A percentile compares a stretch with the other conserved stretches of the same genome.
These are phyloP conservation scores for Solanum hybrid DNA, from an alignment of 305 asterid species.

Conservation along the genomic window DNA sequence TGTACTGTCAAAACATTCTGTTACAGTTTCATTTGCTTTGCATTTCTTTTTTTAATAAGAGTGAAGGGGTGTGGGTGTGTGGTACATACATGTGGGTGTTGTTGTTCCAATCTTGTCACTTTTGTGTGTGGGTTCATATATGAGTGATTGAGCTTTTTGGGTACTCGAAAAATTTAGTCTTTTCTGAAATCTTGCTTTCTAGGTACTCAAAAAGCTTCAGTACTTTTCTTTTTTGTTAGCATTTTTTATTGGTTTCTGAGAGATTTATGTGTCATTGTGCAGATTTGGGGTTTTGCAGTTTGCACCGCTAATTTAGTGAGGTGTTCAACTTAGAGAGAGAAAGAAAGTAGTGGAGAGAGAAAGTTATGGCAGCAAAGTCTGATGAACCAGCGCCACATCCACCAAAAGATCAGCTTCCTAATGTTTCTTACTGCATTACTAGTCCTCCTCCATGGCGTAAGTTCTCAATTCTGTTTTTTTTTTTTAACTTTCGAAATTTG, in stretches of 20 bases:
- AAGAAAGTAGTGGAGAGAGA: conserved; percentile 3
- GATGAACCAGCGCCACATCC: conserved; percentile 77
- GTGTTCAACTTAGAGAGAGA: neutral
- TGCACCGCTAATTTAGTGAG: conserved; percentile 6
- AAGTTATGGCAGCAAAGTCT: conserved; percentile 25
- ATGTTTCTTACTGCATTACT: conserved; percentile 82
- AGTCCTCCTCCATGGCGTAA: conserved; percentile 99
- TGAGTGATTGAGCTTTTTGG: conserved; percentile 22
- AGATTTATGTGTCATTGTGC: conserved; percentile 32
- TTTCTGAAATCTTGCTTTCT: conserved; percentile 11
- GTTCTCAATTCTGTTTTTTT: conserved; percentile 12
- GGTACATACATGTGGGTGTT: conserved; percentile 29
- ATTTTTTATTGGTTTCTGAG: neutral
- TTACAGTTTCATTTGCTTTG: conserved; percentile 24
- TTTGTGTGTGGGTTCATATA: neutral
- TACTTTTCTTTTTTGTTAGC: neutral
- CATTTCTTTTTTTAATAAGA: neutral
- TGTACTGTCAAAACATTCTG: neutral
- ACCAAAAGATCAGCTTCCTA: conserved; percentile 88
- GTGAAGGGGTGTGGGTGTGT: neutral
- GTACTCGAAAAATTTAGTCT: conserved; percentile 5
- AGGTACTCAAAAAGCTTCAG: conserved; percentile 17
- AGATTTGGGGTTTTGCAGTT: conserved; percentile 36
- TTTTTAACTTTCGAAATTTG: neutral
- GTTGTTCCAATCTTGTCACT: conserved; percentile 11